Percentiles rank a stretch among this genome's conserved stretches.
phyloP scores from a whole-genome alignment of 305 asterid species.

The Solanum chacoense region DNA sequence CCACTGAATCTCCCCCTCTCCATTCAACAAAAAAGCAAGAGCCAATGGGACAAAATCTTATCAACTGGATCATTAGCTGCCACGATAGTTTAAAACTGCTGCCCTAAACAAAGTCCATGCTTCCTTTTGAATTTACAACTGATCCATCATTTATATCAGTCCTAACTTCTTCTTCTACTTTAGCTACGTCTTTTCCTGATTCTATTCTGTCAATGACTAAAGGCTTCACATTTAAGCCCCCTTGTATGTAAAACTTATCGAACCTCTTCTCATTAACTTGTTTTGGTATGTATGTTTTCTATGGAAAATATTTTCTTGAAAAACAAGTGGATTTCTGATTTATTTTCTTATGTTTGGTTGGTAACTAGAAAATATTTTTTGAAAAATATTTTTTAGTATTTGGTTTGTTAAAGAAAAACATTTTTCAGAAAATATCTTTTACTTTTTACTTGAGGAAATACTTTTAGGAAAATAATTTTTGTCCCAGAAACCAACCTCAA shows the following conservation, averaged over 20 bases:
- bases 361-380: too few species aligned
- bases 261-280: background rate
- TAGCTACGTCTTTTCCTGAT: background rate
- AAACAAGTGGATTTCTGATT: too few species aligned
- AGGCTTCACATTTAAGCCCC: slow-evolving; percentile 25
- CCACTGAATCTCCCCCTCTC: slow-evolving; percentile 69
- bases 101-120: slow-evolving; percentile 62
- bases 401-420: too few species aligned
- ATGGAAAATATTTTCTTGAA: too few species aligned
- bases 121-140: slow-evolving; percentile 43
- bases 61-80: slow-evolving; percentile 61
- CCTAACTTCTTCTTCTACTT: slow-evolving; percentile 1
- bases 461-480: too few species aligned
- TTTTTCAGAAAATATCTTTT: too few species aligned
- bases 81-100: slow-evolving; percentile 48
- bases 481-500: too few species aligned
- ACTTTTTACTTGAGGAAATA: too few species aligned
- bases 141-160: slow-evolving; percentile 10
- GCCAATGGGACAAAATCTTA: slow-evolving; percentile 78
- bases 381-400: too few species aligned
- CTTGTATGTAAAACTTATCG: slow-evolving; percentile 18
- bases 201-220: slow-evolving; percentile 19
- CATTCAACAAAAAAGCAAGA: slow-evolving; percentile 70
- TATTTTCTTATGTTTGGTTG: too few species aligned
- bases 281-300: too few species aligned